A percentile compares a stretch with the other conserved stretches of the same genome.
Conservation (phyloP, 495 filamentous ascomycete genomes). For the Lophiostoma macrostomum region DNA sequence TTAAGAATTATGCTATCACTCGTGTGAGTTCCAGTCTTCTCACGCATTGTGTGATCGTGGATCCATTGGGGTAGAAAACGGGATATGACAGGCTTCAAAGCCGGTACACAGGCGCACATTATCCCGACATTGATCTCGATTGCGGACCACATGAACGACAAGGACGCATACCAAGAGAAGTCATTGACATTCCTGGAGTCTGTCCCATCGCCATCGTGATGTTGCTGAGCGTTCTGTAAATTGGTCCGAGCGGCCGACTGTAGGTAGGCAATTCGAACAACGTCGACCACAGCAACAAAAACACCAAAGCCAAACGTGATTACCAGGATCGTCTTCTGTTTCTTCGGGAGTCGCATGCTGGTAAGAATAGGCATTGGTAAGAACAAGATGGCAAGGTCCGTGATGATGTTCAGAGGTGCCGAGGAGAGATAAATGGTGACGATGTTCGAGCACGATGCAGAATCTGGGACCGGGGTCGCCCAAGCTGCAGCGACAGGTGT, state of each 20-base stretch:
- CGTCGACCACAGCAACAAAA: slow-evolving; percentile 84
- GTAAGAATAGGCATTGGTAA: slow-evolving; percentile 87
- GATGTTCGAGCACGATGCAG: slow-evolving; percentile 65
- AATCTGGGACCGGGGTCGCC: slow-evolving; percentile 42
- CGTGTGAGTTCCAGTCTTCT: slow-evolving; percentile 15
- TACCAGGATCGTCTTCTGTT: slow-evolving; percentile 80
- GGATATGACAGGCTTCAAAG: slow-evolving; percentile 79
- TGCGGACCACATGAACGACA: slow-evolving; percentile 89
- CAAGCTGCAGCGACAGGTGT: slow-evolving; percentile 66
- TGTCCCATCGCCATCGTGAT: neutral
- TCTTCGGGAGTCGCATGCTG: slow-evolving; percentile 73
- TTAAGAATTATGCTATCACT: slow-evolving; percentile 10
- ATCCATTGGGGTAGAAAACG: slow-evolving; percentile 72
- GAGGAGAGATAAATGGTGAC: slow-evolving; percentile 81
- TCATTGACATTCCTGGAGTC: slow-evolving; percentile 42
- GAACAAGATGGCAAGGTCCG: slow-evolving; percentile 77
- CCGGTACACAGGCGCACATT: slow-evolving; percentile 83
- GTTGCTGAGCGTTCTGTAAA: slow-evolving; percentile 25
- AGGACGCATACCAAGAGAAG: slow-evolving; percentile 71
- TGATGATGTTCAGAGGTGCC: slow-evolving; percentile 78
- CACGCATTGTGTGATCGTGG: slow-evolving; percentile 39
- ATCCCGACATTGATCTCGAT: slow-evolving; percentile 89
- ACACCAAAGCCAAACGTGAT: slow-evolving; percentile 78
- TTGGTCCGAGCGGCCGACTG: slow-evolving; percentile 56
- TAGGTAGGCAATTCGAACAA: slow-evolving; percentile 84